Base-by-base conservation (phyloP, 2,329 filamentous ascomycete genomes). In the Aspergillus ruber region DNA sequence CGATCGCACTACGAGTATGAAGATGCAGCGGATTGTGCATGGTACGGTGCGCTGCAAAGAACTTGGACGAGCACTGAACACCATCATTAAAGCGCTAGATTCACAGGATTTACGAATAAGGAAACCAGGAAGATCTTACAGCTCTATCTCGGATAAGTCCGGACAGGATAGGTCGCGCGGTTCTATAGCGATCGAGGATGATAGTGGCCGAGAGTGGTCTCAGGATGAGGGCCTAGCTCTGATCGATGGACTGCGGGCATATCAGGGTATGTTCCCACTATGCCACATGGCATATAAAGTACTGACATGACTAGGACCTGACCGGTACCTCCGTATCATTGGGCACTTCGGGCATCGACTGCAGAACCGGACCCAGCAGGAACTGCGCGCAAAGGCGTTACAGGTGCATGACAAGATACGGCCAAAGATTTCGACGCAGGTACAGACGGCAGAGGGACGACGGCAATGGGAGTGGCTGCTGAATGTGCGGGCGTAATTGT, bases 281-380 rank as follows among this genome's bases (percentile, higher is more conserved):
- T 13, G 18, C 10, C 2, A 17, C 29, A 12, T 18, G n/a, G 40
- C 17, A 18, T 27, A 49, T 6, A 55, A 10, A 12, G 39, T 29
- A 27, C 10, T 46, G 10, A 35, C 25, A 25, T n/a, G 6, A 12
- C 17, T 13, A 58, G 57, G 52, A 8, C 42, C 43, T 2, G 50
- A 57, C 17, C 62, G 62, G 27, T 67, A 63, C 41, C 21, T 51
- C 42, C 49, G 47, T n/a, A 65, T 66, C 20, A 38, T 60, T 3
- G 40, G 51, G 9, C 45, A 47, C 25, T 62, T 45, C 43, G 27
- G 44, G 20, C 27, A 48, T 12, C 36, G 43, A 29, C 48, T 59
- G 4, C 41, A 41, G 3, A 46, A 49, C 15, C 56, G 56, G n/a
- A 55, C 50, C 9, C 38, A 52, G 23, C 27, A 36, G 4, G 54